Base-by-base conservation (phyloP, 2,329 filamentous ascomycete genomes). In the Raffaelea deltoideospora region DNA sequence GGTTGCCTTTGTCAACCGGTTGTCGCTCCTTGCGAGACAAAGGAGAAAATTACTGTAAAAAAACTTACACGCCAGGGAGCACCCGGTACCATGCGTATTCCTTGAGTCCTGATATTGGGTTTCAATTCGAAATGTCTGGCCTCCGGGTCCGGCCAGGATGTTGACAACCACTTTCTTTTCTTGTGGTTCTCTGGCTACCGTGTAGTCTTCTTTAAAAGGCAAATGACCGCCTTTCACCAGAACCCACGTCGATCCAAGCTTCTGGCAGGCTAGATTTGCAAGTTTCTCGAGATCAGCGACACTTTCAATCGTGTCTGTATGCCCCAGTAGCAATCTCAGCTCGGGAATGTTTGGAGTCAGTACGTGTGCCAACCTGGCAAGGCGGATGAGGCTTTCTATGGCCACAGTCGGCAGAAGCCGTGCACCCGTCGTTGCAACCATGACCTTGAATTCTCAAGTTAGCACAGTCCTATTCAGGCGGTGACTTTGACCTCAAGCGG, bases 51-150 rank as follows among this genome's bases (percentile, higher is more conserved):
- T n/a, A 11, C 9, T 15, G 5, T 8, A 11, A 8, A 3, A 5
- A 30, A 3, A 34, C 76, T 61, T 56, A 82, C 78, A 94, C 29
- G 90, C 90, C 41, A 96, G 67, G 10, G 86, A 92, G 52, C 90
- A 98, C 4, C 90, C 90, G 0, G 90, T 96, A 1, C 90, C 90
- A 50, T 98, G 90, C 0, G 88, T 96, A 51, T 88, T 88, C 41
- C 65, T 78, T 9, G 79, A 85, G 10, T 65, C 58, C 43, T 84
- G 65, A 51, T 80, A 95, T 5, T 67, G 64, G 28, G 74, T 81
- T 54, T 86, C 69, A 34, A 94, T 68, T 28, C 74, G 60, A 1
- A 73, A 63, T 0, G 68, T 54, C n/a, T 68, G 55, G 0, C 37
- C 38, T 1, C 65, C 66, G 0, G 56, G 57, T 7, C 83, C 80